A percentile compares a stretch with the other conserved stretches of the same genome.
Evolutionary conservation across 176 grass and related monocot genomes (phyloP).

Genomic region (Lolium multiflorum): DNA sequence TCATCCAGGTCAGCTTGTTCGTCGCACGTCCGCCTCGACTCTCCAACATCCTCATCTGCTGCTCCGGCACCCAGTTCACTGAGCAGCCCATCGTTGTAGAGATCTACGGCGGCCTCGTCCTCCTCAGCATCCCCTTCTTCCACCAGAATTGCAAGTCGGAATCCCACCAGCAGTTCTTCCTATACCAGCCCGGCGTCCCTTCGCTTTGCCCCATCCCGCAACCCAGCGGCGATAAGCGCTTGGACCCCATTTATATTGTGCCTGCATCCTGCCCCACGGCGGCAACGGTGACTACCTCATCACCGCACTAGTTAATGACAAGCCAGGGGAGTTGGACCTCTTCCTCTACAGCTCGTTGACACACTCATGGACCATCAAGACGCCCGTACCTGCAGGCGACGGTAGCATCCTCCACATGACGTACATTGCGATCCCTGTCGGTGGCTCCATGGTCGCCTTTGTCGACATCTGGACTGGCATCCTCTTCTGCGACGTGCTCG

Average conservation of each 20-base stretch:
- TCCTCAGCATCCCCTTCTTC: not conserved
- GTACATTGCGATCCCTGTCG: not conserved
- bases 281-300: not conserved
- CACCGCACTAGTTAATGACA: not conserved
- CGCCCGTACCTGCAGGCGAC: not conserved
- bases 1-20: constrained; percentile 7
- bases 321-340: not conserved
- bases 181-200: not conserved
- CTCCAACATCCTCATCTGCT: not conserved
- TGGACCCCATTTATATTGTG: not conserved
- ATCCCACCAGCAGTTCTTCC: not conserved
- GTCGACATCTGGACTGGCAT: not conserved
- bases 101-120: not conserved
- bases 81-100: not conserved
- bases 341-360: not conserved
- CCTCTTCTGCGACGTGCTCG: constrained; percentile 14
- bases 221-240: not conserved
- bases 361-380: not conserved
- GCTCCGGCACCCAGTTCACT: not conserved
- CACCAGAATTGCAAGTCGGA: not conserved
- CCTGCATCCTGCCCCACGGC: not conserved
- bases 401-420: not conserved
- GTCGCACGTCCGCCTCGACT: not conserved
- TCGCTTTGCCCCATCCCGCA: not conserved
- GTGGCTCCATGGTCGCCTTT: not conserved